These are phyloP conservation scores for Psidium guajava DNA, from an alignment of 345 rosid genomes.

Conservation along the genomic window DNA sequence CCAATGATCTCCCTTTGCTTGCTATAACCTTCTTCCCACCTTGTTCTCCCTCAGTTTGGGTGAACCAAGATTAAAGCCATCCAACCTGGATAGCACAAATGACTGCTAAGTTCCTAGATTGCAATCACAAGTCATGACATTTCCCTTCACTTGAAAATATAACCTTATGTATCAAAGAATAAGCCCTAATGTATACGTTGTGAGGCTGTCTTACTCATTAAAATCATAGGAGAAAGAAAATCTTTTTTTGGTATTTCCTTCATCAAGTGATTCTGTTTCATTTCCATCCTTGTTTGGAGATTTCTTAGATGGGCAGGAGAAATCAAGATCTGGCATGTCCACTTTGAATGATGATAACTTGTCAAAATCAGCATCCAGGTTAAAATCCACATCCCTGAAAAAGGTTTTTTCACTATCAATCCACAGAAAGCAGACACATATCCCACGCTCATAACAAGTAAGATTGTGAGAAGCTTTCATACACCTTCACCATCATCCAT, in stretches of 20 bases:
- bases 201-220: constrained; percentile 35
- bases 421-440: background rate
- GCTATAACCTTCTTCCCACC: constrained; percentile 16
- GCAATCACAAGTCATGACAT: background rate
- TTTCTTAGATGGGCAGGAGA: constrained; percentile 43
- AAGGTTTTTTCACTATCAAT: background rate
- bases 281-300: constrained; percentile 43
- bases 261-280: constrained; percentile 24
- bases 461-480: background rate
- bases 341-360: constrained; percentile 71
- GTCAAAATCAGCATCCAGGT: constrained; percentile 59
- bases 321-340: constrained; percentile 78
- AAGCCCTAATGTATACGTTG: background rate
- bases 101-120: background rate
- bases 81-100: constrained; percentile 31
- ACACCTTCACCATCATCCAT: background rate
- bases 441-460: background rate
- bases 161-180: background rate
- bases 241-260: background rate
- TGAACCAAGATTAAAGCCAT: constrained; percentile 41
- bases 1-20: constrained; percentile 18
- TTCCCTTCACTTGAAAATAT: background rate
- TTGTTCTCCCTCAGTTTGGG: constrained; percentile 23
- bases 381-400: constrained; percentile 78
- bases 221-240: background rate